Base-by-base conservation (phyloP, 371 early-diverging fungal genomes). In the Mucor saturninus region DNA sequence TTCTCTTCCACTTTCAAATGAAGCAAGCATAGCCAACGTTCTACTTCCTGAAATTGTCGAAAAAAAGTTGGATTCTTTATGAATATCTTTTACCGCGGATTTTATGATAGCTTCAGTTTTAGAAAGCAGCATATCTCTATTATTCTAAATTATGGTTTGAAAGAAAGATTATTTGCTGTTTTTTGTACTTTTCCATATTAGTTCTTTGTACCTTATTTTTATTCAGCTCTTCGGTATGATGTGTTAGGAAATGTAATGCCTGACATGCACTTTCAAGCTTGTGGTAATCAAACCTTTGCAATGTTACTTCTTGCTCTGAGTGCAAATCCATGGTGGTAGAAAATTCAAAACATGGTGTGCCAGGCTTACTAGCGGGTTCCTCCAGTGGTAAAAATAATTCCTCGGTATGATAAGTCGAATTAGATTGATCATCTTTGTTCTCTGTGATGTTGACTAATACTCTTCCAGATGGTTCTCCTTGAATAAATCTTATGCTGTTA, bases 41-140 rank as follows among this genome's bases (percentile, higher is more conserved):
- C 48, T 50, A 21, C 64, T 63, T 51, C 64, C 64, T 5, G 64
- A 28, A 13, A 57, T 43, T n/a, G 64, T 63, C 2, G 64, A 38
- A 43, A 63, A 63, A 37, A 50, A 63, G 5, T 38, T 57, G 51
- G 35, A 52, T n/a, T 52, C 32, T 1, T 26, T 11, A 30, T 50
- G 13, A 30, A 30, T 13, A 5, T 2, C 11, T 3, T 31, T 30
- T 14, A 50, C 10, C 2, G 50, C 15, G 28, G 13, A 7, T 29
- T 10, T 2, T 13, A 50, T 50, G 30, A 50, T 6, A 28, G 3
- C 2, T 28, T 50, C 14, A 2, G 50, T 50, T 30, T 50, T 50
- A 2, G 8, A 2, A 50, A 15, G 31, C 14, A 50, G 7, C 10
- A 6, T 30, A 9, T 10, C 4, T 5, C 11, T 30, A 28, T 50